Evolutionary conservation across 176 grass and related monocot genomes (phyloP).

Genomic region (Calamus simplicifolius): DNA sequence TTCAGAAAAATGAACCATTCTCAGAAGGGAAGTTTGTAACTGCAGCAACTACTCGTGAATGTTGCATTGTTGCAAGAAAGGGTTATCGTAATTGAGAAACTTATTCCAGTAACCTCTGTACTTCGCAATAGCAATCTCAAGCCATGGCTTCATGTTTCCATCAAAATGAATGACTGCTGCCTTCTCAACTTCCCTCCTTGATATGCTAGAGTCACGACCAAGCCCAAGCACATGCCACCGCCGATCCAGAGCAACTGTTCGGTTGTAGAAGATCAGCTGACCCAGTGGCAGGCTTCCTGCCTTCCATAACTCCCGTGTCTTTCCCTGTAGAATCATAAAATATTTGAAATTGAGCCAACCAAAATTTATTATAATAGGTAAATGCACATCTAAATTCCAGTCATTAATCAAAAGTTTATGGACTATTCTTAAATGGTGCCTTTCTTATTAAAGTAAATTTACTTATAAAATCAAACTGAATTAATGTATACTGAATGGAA

Average conservation of each 20-base stretch:
- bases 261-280: conserved; percentile 73
- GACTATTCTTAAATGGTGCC: no score
- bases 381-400: no score
- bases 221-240: conserved; percentile 63
- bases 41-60: conserved; percentile 39
- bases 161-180: conserved; percentile 61
- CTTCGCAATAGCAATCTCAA: conserved; percentile 58
- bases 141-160: conserved; percentile 74
- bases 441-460: no score
- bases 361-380: no score
- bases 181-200: conserved; percentile 34
- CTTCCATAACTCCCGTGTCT: conserved; percentile 47
- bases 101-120: conserved; percentile 69
- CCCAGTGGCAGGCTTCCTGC: conserved; percentile 61
- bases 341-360: not conserved
- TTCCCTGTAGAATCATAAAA: conserved; percentile 40
- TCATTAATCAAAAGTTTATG: no score
- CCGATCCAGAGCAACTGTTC: conserved; percentile 50
- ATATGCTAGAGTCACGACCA: conserved; percentile 27
- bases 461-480: no score
- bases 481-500: no score
- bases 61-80: conserved; percentile 61
- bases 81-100: conserved; percentile 50
- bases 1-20: no score
- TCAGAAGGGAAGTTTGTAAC: no score